These are phyloP conservation scores for Scedosporium dehoogii DNA, from an alignment of 2,329 filamentous ascomycete species.

Conservation along the genomic window DNA sequence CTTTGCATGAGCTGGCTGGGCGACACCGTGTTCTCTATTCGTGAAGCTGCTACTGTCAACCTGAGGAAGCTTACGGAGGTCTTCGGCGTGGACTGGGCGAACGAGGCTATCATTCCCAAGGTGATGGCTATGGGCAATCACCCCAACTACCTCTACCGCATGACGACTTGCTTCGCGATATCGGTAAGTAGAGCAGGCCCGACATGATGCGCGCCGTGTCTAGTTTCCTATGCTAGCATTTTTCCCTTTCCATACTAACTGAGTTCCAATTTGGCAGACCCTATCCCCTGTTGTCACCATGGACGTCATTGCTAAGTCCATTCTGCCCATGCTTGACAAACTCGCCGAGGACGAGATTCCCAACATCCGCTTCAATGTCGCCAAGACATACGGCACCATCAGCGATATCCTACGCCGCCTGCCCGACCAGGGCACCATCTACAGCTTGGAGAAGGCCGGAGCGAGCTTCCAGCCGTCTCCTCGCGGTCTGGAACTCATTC, in stretches of 20 bases:
- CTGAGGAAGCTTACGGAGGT: slow-evolving; percentile 98
- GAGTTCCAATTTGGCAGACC: slow-evolving; percentile 50
- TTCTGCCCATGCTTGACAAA: slow-evolving; percentile 92
- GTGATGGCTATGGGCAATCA: slow-evolving; percentile 98
- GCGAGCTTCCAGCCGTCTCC: slow-evolving; percentile 53
- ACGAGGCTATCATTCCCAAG: slow-evolving; percentile 93
- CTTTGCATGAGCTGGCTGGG: slow-evolving; percentile 98
- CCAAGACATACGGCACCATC: slow-evolving; percentile 88
- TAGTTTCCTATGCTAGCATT: background rate
- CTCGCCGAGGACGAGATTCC: slow-evolving; percentile 91
- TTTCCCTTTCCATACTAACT: slow-evolving; percentile 10
- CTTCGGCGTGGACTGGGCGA: slow-evolving; percentile 96
- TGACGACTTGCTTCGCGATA: slow-evolving; percentile 99
- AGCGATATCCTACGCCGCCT: slow-evolving; percentile 87
- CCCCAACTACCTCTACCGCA: slow-evolving; percentile 97
- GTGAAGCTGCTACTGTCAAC: slow-evolving; percentile 94
- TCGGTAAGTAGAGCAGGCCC: slow-evolving; percentile 56
- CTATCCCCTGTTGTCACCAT: slow-evolving; percentile 87
- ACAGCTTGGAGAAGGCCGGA: slow-evolving; percentile 73
- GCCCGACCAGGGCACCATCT: slow-evolving; percentile 78
- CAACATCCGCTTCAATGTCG: slow-evolving; percentile 99
- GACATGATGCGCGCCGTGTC: too few species aligned
- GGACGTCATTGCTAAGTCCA: slow-evolving; percentile 84
- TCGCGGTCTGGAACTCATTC: slow-evolving; percentile 68
- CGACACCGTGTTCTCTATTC: slow-evolving; percentile 96